Evolutionary conservation across 208 protist genomes (phyloP).

Genomic region (Leishmania arabica): DNA sequence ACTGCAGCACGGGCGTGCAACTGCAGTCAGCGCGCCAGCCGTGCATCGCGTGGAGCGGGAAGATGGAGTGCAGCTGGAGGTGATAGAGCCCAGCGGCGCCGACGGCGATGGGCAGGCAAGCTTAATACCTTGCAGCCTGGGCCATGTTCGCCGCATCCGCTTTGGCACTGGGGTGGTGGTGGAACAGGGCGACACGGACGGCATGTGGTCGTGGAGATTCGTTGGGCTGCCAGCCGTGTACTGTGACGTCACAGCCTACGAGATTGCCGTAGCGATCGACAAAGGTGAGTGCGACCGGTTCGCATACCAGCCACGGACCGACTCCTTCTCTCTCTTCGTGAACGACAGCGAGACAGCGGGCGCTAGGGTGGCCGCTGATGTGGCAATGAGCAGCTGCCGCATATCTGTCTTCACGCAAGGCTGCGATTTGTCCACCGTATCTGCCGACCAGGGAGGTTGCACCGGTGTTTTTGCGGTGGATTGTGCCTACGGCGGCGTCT

Average conservation of each 20-base stretch:
- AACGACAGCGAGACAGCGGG: constrained; percentile 26
- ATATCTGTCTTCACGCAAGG: constrained; percentile 9
- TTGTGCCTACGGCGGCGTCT: constrained; percentile 76
- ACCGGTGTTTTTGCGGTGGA: constrained; percentile 51
- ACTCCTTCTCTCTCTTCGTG: constrained; percentile 19
- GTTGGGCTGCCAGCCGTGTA: constrained; percentile 20
- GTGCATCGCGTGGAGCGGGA: constrained; percentile 17
- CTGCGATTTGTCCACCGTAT: neutral
- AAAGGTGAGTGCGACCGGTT: constrained; percentile 1
- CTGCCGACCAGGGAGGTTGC: neutral
- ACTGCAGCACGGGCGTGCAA: constrained; percentile 14
- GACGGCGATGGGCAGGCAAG: neutral
- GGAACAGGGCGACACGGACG: neutral
- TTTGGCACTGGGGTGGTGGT: constrained; percentile 18
- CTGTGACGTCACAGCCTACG: constrained; percentile 2
- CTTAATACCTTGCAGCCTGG: neutral
- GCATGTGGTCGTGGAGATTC: constrained; percentile 29
- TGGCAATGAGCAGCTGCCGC: constrained; percentile 1
- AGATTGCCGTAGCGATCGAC: constrained; percentile 14
- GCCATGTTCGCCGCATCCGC: neutral
- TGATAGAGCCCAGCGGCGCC: neutral
- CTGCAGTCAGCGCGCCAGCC: neutral
- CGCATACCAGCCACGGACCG: constrained; percentile 15
- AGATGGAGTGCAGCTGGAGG: constrained; percentile 23
- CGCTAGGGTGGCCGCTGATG: constrained; percentile 13